phyloP scores from a whole-genome alignment of 2,329 filamentous ascomycete species.

The Lachnellula subtilissima region DNA sequence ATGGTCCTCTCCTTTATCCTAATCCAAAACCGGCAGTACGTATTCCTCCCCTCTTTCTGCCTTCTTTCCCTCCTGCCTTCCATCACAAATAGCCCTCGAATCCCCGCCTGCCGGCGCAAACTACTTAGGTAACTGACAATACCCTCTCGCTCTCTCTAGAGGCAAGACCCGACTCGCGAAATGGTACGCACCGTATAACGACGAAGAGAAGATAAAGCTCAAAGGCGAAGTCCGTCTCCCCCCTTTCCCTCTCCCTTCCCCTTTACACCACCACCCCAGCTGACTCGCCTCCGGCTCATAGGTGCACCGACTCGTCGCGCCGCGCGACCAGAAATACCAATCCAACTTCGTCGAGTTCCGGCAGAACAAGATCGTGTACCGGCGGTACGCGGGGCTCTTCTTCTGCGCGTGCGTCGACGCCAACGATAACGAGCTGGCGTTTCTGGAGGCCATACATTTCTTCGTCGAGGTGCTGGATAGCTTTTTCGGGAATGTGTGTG shows the following conservation, averaged over 20 bases:
- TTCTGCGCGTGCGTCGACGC: slow-evolving; percentile 99
- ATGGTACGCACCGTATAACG: slow-evolving; percentile 97
- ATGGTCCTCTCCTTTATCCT: slow-evolving; percentile 77
- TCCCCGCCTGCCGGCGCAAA: not conserved
- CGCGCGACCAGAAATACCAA: slow-evolving; percentile 98
- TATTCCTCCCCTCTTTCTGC: slow-evolving; percentile 2
- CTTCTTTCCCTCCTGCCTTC: not conserved
- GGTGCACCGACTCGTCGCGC: slow-evolving; percentile 95
- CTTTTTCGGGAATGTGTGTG: slow-evolving; percentile 98
- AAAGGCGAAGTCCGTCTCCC: slow-evolving; percentile 74
- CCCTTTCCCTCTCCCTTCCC: not conserved
- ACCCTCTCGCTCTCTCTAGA: slow-evolving; percentile 43
- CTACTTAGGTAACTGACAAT: slow-evolving; percentile 9
- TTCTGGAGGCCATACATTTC: slow-evolving; percentile 96
- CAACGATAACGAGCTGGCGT: slow-evolving; percentile 97
- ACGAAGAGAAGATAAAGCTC: slow-evolving; percentile 98
- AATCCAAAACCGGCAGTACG: slow-evolving; percentile 82
- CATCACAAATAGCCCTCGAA: not conserved
- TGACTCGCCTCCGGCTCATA: slow-evolving; percentile 33
- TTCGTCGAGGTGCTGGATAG: slow-evolving; percentile 98
- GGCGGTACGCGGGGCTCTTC: slow-evolving; percentile 94
- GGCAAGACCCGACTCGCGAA: slow-evolving; percentile 98
- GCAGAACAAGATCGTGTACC: slow-evolving; percentile 94
- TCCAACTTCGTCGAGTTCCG: slow-evolving; percentile 98
- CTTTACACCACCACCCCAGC: not conserved